Evolutionary conservation across 1,284 basidiomycete genomes (phyloP), one percentile per base, ranked within the genome.

Genomic region (Cystobasidium pallidum): DNA sequence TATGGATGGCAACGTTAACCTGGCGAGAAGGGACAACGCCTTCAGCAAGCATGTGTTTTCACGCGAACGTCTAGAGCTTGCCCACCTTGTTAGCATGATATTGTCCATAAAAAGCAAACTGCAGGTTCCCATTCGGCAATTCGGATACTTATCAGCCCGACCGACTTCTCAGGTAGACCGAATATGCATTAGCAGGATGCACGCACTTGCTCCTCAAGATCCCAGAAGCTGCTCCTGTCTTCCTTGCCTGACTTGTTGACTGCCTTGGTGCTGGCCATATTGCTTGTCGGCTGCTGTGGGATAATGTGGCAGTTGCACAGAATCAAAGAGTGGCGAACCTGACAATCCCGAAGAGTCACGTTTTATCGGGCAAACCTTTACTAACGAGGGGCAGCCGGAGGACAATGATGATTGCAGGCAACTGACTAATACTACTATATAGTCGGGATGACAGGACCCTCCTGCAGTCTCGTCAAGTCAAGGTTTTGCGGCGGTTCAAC

Each of bases 51-150:
- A 2, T 36, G 54, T 8, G n/a, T 19, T 1, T 11, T 1, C 3
- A 1, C 26, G 13, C 10, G 3, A 10, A 30, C 21, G 21, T 30
- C 21, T 45, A 15, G 1, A n/a, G 21, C 21, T 15, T 19, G 13
- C 68, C 24, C 19, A 73, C 74, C 28, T 61, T 68, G 65, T 78
- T 77, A 24, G 75, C 73, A 70, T 79, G 78, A 72, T 79, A 79
- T n/a, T 76, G 66, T 1, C 76, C 73, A 63, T 74, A 74, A 54
- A 74, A 74, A n/a, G 67, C 61, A 63, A 74, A 74, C 62, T 74
- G 61, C 39, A 49, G 32, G n/a, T 11, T 26, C 32, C 0, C 19
- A 49, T 32, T 34, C 36, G 28, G 41, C 39, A 52, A 21, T 51
- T 39, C 57, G 36, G 64, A 54, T 32, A 54, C 47, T 41, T 26